Evolutionary conservation across 2,329 filamentous ascomycete species (phyloP).

Genomic region (Fusarium oligoseptatum): DNA sequence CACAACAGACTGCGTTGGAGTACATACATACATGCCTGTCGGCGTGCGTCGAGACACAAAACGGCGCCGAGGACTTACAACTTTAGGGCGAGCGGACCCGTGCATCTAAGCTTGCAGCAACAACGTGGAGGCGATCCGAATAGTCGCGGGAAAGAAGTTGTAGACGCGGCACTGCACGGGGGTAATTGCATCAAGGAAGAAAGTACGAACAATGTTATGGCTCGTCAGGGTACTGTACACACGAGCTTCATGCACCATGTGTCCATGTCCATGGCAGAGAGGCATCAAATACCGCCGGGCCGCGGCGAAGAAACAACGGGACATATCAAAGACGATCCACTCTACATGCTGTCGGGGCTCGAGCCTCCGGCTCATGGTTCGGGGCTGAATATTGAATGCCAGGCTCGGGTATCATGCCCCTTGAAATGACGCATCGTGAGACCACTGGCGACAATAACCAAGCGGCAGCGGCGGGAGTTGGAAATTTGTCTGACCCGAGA

Average conservation of each 20-base stretch:
- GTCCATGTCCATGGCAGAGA: background rate
- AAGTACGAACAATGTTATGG: background rate
- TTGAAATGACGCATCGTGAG: background rate
- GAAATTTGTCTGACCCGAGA: background rate
- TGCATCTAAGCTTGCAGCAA: background rate
- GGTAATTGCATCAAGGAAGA: background rate
- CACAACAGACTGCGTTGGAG: background rate
- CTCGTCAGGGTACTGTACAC: background rate
- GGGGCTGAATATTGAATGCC: background rate
- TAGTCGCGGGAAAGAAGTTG: background rate
- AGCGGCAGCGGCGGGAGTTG: slow-evolving; percentile 8
- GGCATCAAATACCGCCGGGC: background rate
- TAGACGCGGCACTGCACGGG: background rate
- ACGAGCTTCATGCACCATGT: background rate
- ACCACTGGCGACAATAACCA: background rate
- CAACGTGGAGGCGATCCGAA: background rate
- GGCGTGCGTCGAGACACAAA: background rate
- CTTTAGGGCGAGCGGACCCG: background rate
- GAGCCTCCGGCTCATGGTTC: background rate
- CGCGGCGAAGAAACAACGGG: background rate
- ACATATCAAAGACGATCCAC: background rate
- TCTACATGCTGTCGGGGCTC: background rate
- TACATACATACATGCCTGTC: background rate
- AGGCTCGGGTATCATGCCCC: background rate
- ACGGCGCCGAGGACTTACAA: background rate